Conservation (phyloP, 495 filamentous ascomycete genomes). For the Cercophora samala region DNA sequence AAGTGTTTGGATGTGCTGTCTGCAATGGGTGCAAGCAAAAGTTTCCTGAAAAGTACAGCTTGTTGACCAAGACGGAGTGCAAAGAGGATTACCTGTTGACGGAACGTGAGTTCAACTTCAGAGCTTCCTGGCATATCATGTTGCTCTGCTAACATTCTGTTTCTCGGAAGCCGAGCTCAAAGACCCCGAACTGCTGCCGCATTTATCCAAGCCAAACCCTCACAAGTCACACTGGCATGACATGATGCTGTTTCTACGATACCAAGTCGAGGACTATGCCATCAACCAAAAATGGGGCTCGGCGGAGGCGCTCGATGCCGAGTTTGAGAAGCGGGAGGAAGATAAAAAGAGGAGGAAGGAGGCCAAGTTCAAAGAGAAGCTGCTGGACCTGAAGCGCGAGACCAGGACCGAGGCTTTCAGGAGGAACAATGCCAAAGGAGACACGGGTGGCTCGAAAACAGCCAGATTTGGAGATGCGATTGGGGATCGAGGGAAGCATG, state of each 20-base stretch:
- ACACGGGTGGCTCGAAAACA: conserved; percentile 37
- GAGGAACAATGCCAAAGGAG: conserved; percentile 49
- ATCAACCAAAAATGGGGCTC: conserved; percentile 83
- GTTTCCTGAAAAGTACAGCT: conserved; percentile 82
- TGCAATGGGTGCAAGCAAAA: conserved; percentile 83
- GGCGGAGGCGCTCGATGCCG: conserved; percentile 76
- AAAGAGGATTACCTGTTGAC: conserved; percentile 93
- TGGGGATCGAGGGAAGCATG: conserved; percentile 65
- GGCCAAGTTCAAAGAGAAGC: conserved; percentile 82
- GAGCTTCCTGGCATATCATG: neutral
- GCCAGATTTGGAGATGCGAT: conserved; percentile 76
- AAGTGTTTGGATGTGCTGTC: conserved; percentile 66
- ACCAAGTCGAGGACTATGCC: conserved; percentile 90
- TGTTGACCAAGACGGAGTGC: conserved; percentile 94
- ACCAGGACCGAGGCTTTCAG: conserved; percentile 89
- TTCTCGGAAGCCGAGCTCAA: conserved; percentile 66
- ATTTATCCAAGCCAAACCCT: conserved; percentile 85
- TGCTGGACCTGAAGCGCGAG: conserved; percentile 86
- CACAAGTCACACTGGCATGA: conserved; percentile 95
- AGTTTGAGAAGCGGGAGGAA: conserved; percentile 74
- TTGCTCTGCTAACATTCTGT: conserved; percentile 14
- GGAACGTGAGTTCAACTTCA: conserved; percentile 61
- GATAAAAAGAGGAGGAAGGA: conserved; percentile 89
- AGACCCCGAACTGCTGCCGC: conserved; percentile 81
- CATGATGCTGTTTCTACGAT: conserved; percentile 96